A percentile compares a stretch with the other conserved stretches of the same genome.
Evolutionary conservation across 2,329 filamentous ascomycete genomes (phyloP).

Genomic region (Diaporthe sp.): DNA sequence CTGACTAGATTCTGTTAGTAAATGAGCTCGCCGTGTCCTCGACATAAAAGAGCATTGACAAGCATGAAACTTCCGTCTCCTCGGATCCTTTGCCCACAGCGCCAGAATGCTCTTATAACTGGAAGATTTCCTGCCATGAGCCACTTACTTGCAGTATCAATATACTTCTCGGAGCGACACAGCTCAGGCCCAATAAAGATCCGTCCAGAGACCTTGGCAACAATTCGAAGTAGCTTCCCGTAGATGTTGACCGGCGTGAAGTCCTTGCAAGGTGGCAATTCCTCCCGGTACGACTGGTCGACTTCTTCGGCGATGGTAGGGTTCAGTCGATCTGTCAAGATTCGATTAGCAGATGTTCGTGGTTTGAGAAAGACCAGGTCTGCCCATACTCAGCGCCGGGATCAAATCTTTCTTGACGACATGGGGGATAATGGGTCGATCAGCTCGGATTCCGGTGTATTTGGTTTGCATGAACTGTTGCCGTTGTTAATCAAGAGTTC

Average conservation of each 20-base stretch:
- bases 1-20: slow-evolving; percentile 43
- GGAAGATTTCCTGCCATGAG: not conserved
- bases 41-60: not conserved
- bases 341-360: not conserved
- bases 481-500: not conserved
- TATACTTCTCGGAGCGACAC: slow-evolving; percentile 55
- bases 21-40: not conserved
- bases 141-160: slow-evolving; percentile 51
- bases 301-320: slow-evolving; percentile 52
- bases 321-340: slow-evolving; percentile 46
- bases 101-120: not conserved
- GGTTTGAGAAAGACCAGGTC: not conserved
- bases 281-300: slow-evolving; percentile 43
- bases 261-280: slow-evolving; percentile 49
- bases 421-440: slow-evolving; percentile 30
- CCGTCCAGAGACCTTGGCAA: slow-evolving; percentile 57
- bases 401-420: slow-evolving; percentile 30
- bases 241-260: slow-evolving; percentile 55
- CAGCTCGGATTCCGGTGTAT: slow-evolving; percentile 25
- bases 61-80: not conserved
- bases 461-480: slow-evolving; percentile 30
- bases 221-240: slow-evolving; percentile 53
- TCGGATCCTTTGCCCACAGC: too few relatives aligned
- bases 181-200: slow-evolving; percentile 60
- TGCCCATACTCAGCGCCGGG: slow-evolving; percentile 29